phyloP scores from a whole-genome alignment of 805 yeast species.

The Cyberlindnera japonica region DNA sequence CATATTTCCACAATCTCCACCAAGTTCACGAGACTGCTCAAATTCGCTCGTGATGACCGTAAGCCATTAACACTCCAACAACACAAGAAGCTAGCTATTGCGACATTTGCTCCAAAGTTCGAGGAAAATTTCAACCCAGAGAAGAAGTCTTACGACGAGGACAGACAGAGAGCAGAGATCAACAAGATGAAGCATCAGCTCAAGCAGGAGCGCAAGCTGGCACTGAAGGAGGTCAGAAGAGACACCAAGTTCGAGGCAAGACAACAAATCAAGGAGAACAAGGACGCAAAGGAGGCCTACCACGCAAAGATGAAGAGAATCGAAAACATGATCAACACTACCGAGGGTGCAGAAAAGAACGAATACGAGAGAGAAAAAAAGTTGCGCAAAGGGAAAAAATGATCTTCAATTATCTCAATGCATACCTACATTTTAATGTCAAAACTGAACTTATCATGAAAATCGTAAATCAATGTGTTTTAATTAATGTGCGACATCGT shows the following conservation, averaged over 20 bases:
- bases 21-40: slow-evolving; percentile 47
- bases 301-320: slow-evolving; percentile 88
- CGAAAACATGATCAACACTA: slow-evolving; percentile 82
- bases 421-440: no score
- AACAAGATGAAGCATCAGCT: slow-evolving; percentile 77
- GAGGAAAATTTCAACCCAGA: slow-evolving; percentile 97
- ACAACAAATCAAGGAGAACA: slow-evolving; percentile 76
- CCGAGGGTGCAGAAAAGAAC: slow-evolving; percentile 93
- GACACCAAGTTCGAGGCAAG: slow-evolving; percentile 86
- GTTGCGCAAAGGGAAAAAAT: slow-evolving; percentile 48
- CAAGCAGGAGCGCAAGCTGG: slow-evolving; percentile 88
- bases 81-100: slow-evolving; percentile 81
- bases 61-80: slow-evolving; percentile 75
- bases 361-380: slow-evolving; percentile 84
- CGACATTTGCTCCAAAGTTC: slow-evolving; percentile 83
- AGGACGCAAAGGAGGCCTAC: slow-evolving; percentile 68
- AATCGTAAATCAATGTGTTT: no score
- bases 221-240: slow-evolving; percentile 84
- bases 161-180: slow-evolving; percentile 76
- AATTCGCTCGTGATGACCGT: slow-evolving; percentile 47
- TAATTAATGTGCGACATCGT: slow-evolving; percentile 25
- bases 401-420: no score
- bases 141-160: slow-evolving; percentile 84
- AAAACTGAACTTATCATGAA: no score
- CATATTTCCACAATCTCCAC: slow-evolving; percentile 34